Evolutionary conservation across 2,329 filamentous ascomycete species (phyloP), one percentile per base, ranked within the genome.

Genomic region (Fusarium temperatum): DNA sequence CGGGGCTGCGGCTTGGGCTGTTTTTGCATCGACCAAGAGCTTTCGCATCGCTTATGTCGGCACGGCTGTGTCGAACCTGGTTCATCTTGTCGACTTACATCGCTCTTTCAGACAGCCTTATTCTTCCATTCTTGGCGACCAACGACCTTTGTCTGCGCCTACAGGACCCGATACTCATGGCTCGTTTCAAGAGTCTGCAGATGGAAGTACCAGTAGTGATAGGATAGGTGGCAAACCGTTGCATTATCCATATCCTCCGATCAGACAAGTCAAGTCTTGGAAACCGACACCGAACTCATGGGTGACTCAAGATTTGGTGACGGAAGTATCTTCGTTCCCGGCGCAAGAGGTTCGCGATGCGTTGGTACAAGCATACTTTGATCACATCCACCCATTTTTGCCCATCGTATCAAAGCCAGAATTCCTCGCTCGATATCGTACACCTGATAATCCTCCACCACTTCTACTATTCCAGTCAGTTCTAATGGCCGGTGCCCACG

Each of bases 31-130:
- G 7, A 75, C 75, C 3, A 69, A 78, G 13, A 78, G 74, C 48
- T 78, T 77, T 65, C 76, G 76, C 11, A 78, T 78, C 4, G 76
- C 76, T 3, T 78, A 78, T 15, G 74, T 78, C 38, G 76, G 76
- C 41, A 78, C 76, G 12, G 71, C 75, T 15, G 76, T 78, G 2
- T 78, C 76, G 3, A 78, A 78, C 8, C 62, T 78, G 2, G 75
- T 76, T 5, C 76, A 78, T 15, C 55, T 78, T 0, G 76, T 78
- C 0, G 75, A 78, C 22, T 44, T 78, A 5, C 76, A 78, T 38
- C 67, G 72, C 3, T 77, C 75, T 0, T 78, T 78, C 10, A 74
- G 73, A 20, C 76, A 76, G 22, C 75, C 76, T 2, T 77, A 76
- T 7, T 57, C 76, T 12, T 63, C 74, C 1, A 68, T 70, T 3